Evolutionary conservation across 2,329 filamentous ascomycete species (phyloP).

Genomic region (Ophiostoma populinum): DNA sequence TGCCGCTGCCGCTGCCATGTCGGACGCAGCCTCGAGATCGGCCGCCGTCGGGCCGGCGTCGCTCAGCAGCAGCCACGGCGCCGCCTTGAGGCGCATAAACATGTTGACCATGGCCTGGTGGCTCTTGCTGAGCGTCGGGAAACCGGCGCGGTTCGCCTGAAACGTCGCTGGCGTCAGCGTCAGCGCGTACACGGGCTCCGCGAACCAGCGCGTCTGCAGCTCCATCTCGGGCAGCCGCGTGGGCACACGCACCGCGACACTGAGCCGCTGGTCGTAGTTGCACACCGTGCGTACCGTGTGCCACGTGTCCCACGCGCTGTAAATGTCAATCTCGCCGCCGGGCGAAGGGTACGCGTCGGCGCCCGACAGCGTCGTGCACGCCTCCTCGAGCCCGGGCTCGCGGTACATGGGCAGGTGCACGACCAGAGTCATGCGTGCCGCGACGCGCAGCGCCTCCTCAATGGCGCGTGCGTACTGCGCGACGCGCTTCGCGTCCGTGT

Average conservation of each 20-base stretch:
- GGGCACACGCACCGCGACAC: constrained; percentile 46
- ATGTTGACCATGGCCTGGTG: constrained; percentile 44
- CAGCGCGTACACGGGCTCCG: constrained; percentile 48
- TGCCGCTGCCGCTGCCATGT: constrained; percentile 13
- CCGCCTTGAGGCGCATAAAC: constrained; percentile 47
- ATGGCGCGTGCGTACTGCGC: constrained; percentile 71
- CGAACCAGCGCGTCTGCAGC: constrained; percentile 50
- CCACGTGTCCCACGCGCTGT: constrained; percentile 86
- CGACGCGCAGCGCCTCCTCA: constrained; percentile 59
- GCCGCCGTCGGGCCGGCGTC: constrained; percentile 35
- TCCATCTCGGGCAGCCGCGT: constrained; percentile 39
- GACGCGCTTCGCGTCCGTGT: constrained; percentile 32
- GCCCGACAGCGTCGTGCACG: constrained; percentile 33
- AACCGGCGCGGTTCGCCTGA: constrained; percentile 40
- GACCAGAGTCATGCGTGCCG: constrained; percentile 60
- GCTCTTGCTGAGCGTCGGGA: constrained; percentile 40
- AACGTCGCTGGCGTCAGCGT: constrained; percentile 37
- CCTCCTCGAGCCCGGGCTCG: constrained; percentile 41
- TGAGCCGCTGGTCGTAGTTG: constrained; percentile 66
- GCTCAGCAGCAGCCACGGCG: constrained; percentile 46
- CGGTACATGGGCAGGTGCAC: constrained; percentile 75
- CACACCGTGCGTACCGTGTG: constrained; percentile 71
- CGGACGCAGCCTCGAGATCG: constrained; percentile 14
- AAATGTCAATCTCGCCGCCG: constrained; percentile 44
- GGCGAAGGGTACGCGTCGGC: constrained; percentile 15